Evolutionary conservation across 768 basidiomycete genomes (phyloP).

Genomic region (Panaeolus papilionaceus): DNA sequence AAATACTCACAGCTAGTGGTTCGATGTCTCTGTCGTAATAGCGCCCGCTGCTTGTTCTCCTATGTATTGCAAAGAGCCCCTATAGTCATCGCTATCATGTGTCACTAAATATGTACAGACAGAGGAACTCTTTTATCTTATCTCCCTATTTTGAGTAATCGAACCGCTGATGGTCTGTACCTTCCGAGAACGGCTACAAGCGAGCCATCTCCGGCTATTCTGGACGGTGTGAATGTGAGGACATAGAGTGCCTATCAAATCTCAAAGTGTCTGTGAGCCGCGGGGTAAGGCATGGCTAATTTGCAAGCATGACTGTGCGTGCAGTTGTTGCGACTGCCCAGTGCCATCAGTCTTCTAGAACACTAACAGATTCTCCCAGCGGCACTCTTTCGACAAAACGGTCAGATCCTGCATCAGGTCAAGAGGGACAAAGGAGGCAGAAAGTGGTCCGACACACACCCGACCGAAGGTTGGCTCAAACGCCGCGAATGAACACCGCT

Average conservation of each 20-base stretch:
- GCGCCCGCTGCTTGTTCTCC: not conserved
- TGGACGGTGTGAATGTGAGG: not conserved
- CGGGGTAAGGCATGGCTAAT: slow-evolving; percentile 1
- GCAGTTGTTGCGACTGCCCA: not conserved
- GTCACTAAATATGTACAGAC: not conserved
- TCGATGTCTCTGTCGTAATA: not conserved
- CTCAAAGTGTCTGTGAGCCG: not conserved
- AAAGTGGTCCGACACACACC: not conserved
- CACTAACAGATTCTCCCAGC: not conserved
- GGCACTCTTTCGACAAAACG: not conserved
- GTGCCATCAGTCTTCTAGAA: slow-evolving; percentile 1
- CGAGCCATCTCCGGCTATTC: slow-evolving; percentile 10
- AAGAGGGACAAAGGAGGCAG: not conserved
- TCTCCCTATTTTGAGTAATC: not conserved
- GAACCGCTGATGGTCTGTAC: slow-evolving; percentile 5
- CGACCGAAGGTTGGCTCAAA: not conserved
- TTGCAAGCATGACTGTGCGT: not conserved
- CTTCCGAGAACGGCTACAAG: not conserved
- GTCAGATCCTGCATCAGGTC: not conserved
- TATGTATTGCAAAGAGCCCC: not conserved
- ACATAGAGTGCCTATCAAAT: not conserved
- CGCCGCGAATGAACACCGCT: slow-evolving; percentile 11
- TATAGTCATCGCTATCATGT: not conserved
- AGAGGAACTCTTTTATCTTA: not conserved
- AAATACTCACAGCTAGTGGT: not conserved